phyloP scores from a whole-genome alignment of 208 protist genomes.

The Trypanosoma boissoni region DNA sequence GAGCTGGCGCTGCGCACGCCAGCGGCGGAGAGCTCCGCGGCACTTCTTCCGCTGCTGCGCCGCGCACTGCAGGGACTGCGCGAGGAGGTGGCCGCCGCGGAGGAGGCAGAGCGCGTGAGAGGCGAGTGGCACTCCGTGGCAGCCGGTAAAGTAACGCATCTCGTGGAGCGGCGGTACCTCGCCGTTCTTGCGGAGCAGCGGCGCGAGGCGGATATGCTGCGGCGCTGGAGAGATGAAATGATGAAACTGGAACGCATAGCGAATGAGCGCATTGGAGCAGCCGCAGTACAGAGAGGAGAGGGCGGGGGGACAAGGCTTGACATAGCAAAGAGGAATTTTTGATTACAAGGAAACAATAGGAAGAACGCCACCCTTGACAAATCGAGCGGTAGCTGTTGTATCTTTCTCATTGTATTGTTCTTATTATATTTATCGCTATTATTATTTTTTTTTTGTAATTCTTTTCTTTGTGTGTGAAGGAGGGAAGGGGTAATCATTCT shows the following conservation, averaged over 20 bases:
- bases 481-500: no score
- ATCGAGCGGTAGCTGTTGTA: neutral
- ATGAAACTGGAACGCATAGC: constrained; percentile 1
- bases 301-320: neutral
- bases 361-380: neutral
- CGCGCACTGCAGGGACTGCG: neutral
- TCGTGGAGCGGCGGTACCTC: constrained; percentile 13
- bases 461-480: no score
- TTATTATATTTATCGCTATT: constrained; percentile 3
- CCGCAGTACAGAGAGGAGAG: neutral
- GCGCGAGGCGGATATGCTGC: constrained; percentile 15
- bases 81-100: neutral
- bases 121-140: neutral
- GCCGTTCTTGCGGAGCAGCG: constrained; percentile 17
- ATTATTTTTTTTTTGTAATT: constrained; percentile 13
- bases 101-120: neutral
- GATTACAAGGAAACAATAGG: no score
- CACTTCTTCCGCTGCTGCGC: neutral
- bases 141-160: neutral
- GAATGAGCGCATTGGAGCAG: neutral
- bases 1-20: neutral
- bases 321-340: constrained; percentile 1
- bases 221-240: constrained; percentile 5
- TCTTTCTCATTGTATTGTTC: neutral
- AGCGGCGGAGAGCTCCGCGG: neutral